Evolutionary conservation across 1,284 basidiomycete genomes (phyloP), one percentile per base, ranked within the genome.

Genomic region (Mrakiaceae sp.): DNA sequence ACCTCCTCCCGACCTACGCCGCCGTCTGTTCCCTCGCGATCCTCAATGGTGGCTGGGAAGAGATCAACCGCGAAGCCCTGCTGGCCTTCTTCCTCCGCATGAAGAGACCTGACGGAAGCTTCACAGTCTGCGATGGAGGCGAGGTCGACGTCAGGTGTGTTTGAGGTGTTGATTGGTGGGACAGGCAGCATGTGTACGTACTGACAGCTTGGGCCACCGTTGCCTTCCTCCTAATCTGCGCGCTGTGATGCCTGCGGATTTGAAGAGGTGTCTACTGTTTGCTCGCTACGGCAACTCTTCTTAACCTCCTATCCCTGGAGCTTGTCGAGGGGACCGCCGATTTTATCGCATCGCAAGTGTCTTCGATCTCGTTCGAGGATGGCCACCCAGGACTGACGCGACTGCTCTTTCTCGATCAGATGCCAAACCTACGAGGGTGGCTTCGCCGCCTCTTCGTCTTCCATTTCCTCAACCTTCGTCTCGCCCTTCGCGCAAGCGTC

Each of bases 351-450:
- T 74, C 74, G 70, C 74, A 11, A 12, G 9, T 49, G 9, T 16
- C 53, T 55, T 40, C 39, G 53, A 16, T 27, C 5, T 61, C n/a
- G 11, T 43, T 43, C 39, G 47, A 16, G 12, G 50, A 9, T 47
- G 53, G 5, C 9, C 8, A 43, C 3, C 27, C 44, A 16, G 12
- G 12, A 11, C n/a, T 11, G 10, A 11, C 49, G 47, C 55, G 12
- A 42, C 39, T 57, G 5, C 47, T 5, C 43, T 11, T 5, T 14
- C 51, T 42, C 55, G 12, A 82, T 81, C 1, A 87, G 86, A 9
- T 97, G 93, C 73, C 96, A 98, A 76, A 98, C 94, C 0, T 98
- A 95, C 77, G 96, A 99, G 77, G 96, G 96, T 49, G 95, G 96
- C 0, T 94, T 98, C 72, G 83, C 92, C 0, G 89, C 87, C 3